Percentiles rank a stretch among this genome's conserved stretches.
phyloP scores from a whole-genome alignment of 2,329 filamentous ascomycete genomes.

The Pleomassaria siparia region DNA sequence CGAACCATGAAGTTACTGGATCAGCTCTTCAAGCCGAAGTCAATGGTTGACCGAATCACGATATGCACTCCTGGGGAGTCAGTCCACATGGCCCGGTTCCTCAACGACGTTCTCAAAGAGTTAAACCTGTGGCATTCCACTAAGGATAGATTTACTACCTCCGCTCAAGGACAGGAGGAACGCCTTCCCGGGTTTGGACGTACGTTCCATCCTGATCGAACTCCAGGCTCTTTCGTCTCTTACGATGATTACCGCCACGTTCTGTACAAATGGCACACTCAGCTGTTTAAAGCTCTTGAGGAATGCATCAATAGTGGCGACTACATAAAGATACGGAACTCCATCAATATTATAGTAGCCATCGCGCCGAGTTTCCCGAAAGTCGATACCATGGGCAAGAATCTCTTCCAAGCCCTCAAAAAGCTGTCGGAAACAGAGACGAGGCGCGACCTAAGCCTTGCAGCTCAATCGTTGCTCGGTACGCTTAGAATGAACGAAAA shows the following conservation, averaged over 20 bases:
- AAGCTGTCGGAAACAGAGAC: slow-evolving; percentile 61
- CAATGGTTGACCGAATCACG: slow-evolving; percentile 54
- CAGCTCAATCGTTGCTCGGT: slow-evolving; percentile 70
- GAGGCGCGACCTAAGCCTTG: slow-evolving; percentile 73
- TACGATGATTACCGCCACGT: slow-evolving; percentile 85
- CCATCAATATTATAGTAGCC: slow-evolving; percentile 83
- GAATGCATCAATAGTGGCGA: slow-evolving; percentile 79
- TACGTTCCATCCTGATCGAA: slow-evolving; percentile 69
- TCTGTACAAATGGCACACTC: slow-evolving; percentile 87
- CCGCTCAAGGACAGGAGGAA: slow-evolving; percentile 68
- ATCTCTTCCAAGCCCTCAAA: slow-evolving; percentile 66
- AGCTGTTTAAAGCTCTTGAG: slow-evolving; percentile 77
- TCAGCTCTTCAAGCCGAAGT: slow-evolving; percentile 79
- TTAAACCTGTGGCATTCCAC: slow-evolving; percentile 82
- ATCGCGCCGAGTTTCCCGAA: slow-evolving; percentile 82
- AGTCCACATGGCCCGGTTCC: slow-evolving; percentile 87
- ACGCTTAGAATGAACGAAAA: slow-evolving; percentile 67
- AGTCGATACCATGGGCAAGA: slow-evolving; percentile 81
- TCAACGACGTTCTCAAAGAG: slow-evolving; percentile 79
- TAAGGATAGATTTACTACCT: slow-evolving; percentile 73
- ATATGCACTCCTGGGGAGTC: slow-evolving; percentile 75
- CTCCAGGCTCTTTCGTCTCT: slow-evolving; percentile 71
- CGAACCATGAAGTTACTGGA: slow-evolving; percentile 82
- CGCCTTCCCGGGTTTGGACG: slow-evolving; percentile 78
- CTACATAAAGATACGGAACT: slow-evolving; percentile 98